Evolutionary conservation across 352 stramenopile species (phyloP).

Genomic region (Phytophthora ohioensis): DNA sequence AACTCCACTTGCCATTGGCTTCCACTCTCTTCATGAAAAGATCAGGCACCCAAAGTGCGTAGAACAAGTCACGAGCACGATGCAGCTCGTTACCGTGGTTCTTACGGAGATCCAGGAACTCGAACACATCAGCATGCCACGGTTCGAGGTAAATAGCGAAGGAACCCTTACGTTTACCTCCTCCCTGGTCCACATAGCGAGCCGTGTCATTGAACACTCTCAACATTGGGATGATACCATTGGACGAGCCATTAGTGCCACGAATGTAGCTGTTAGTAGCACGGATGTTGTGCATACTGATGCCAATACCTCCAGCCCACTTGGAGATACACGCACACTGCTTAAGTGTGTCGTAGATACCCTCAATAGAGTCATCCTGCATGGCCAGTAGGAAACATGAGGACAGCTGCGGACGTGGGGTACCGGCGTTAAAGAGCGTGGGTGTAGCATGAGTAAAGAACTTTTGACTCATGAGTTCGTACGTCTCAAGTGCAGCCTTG

Average conservation of each 20-base stretch:
- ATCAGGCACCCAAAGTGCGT: slow-evolving; percentile 99
- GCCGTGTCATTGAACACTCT: slow-evolving; percentile 99
- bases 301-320: slow-evolving; percentile 98
- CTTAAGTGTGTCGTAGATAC: slow-evolving; percentile 99
- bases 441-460: slow-evolving; percentile 99
- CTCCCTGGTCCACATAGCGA: slow-evolving; percentile 99
- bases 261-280: slow-evolving; percentile 98
- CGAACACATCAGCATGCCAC: slow-evolving; percentile 99
- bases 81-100: slow-evolving; percentile 99
- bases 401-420: slow-evolving; percentile 97
- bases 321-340: slow-evolving; percentile 99
- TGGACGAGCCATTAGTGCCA: slow-evolving; percentile 98
- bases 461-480: slow-evolving; percentile 97
- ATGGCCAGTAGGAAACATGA: slow-evolving; percentile 98
- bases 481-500: slow-evolving; percentile 95
- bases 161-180: slow-evolving; percentile 97
- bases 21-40: slow-evolving; percentile 99
- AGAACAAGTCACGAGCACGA: slow-evolving; percentile 98
- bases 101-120: slow-evolving; percentile 98
- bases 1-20: slow-evolving; percentile 95
- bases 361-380: slow-evolving; percentile 99
- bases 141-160: slow-evolving; percentile 99
- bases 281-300: slow-evolving; percentile 99
- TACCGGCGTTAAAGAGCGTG: slow-evolving; percentile 99
- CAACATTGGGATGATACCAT: slow-evolving; percentile 99